phyloP scores from a whole-genome alignment of 1,284 basidiomycete genomes.

The Ustilago loliicola region DNA sequence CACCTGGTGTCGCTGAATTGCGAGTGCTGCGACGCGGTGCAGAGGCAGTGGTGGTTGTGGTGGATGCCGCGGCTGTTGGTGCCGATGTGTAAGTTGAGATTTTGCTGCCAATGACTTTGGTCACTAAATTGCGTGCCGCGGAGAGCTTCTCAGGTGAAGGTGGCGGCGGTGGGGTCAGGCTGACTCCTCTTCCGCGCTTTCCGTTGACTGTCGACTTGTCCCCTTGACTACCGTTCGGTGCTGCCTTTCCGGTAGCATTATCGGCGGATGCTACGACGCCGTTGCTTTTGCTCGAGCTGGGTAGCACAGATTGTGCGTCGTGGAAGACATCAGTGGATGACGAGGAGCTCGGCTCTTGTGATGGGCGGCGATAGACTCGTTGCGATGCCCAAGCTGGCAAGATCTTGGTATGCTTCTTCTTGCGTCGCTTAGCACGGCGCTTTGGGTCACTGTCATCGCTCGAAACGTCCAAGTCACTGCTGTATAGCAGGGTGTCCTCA shows the following conservation, averaged over 20 bases:
- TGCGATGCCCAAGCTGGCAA: slow-evolving; percentile 32
- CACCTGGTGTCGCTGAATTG: slow-evolving; percentile 26
- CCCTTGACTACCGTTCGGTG: neutral
- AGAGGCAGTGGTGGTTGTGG: neutral
- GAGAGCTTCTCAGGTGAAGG: slow-evolving; percentile 33
- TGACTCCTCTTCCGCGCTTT: slow-evolving; percentile 12
- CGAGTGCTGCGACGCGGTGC: slow-evolving; percentile 11
- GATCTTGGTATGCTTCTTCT: slow-evolving; percentile 23
- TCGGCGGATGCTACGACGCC: neutral
- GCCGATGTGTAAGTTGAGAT: slow-evolving; percentile 1
- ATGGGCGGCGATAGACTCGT: slow-evolving; percentile 11
- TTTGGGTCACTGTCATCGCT: slow-evolving; percentile 29
- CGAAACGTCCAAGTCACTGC: slow-evolving; percentile 23
- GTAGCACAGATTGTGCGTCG: neutral
- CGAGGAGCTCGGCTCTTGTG: slow-evolving; percentile 21
- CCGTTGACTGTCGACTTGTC: slow-evolving; percentile 3
- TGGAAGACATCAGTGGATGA: slow-evolving; percentile 6
- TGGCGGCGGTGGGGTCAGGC: slow-evolving; percentile 41
- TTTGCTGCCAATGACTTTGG: slow-evolving; percentile 28
- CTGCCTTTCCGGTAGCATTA: neutral
- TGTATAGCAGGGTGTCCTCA: slow-evolving; percentile 1
- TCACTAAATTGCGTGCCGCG: slow-evolving; percentile 43
- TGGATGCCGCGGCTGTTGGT: neutral
- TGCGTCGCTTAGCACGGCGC: slow-evolving; percentile 31
- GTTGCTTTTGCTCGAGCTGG: neutral